These are phyloP conservation scores for Chaetomiaceae sp. DNA, from an alignment of 2,329 filamentous ascomycete genomes.

Conservation along the genomic window DNA sequence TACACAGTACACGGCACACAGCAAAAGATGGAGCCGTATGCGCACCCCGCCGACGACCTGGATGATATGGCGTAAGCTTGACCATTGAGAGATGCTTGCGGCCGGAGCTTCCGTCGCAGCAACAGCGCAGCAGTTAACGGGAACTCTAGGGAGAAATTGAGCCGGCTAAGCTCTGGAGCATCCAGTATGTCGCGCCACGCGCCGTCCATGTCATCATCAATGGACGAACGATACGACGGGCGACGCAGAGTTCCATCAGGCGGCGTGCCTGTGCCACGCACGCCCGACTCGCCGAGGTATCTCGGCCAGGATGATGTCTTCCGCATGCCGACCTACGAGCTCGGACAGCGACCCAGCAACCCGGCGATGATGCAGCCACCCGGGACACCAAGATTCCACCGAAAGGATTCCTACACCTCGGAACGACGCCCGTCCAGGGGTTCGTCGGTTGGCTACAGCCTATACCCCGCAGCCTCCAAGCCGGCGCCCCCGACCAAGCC, in stretches of 20 bases:
- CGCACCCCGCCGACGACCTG: conserved; percentile 4
- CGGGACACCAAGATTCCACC: conserved; percentile 17
- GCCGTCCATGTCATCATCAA: conserved; percentile 10
- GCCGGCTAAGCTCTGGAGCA: conserved; percentile 2
- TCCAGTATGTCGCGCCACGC: conserved; percentile 8
- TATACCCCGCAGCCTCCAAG: conserved; percentile 23
- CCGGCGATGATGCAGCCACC: conserved; percentile 6
- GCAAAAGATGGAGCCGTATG: conserved; percentile 8
- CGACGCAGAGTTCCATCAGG: conserved; percentile 11
- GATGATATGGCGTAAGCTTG: conserved; percentile 18
- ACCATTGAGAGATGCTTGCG: neutral
- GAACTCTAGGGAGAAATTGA: conserved; percentile 4
- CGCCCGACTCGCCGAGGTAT: conserved; percentile 15
- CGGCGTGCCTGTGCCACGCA: conserved; percentile 10
- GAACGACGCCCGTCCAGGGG: conserved; percentile 23
- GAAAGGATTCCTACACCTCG: conserved; percentile 22
- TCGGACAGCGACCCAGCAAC: conserved; percentile 1
- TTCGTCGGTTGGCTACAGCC: conserved; percentile 22
- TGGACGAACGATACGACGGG: conserved; percentile 18
- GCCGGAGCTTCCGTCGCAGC: neutral
- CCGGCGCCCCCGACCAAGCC: conserved; percentile 22
- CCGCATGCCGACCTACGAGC: conserved; percentile 13
- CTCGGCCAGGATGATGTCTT: conserved; percentile 14
- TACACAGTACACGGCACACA: neutral
- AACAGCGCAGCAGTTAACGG: neutral